Evolutionary conservation across 1,284 basidiomycete species (phyloP).

Genomic region (Boletellus sp.): DNA sequence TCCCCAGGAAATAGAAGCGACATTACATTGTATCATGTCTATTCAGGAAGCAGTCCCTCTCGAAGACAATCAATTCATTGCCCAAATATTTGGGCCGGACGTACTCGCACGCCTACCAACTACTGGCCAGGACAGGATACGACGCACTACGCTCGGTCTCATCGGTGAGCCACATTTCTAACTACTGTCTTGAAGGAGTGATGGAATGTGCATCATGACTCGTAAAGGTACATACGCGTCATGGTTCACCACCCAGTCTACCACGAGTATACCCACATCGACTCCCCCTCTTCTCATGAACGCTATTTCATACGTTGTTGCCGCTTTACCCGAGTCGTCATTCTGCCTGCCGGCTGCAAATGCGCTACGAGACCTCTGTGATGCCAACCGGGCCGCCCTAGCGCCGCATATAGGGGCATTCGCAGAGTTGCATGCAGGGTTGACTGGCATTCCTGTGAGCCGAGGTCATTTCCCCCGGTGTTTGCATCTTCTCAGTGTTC

Average conservation of each 20-base stretch:
- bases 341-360: conserved; percentile 76
- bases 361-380: conserved; percentile 80
- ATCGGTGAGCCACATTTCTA: conserved; percentile 51
- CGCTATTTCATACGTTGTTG: conserved; percentile 61
- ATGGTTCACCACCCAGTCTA: conserved; percentile 70
- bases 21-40: conserved; percentile 79
- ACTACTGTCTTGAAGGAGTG: not conserved
- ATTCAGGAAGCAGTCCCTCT: conserved; percentile 84
- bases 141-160: conserved; percentile 68
- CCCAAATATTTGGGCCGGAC: conserved; percentile 66
- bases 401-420: conserved; percentile 83
- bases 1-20: conserved; percentile 77
- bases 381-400: conserved; percentile 77
- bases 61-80: conserved; percentile 62
- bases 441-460: conserved; percentile 70
- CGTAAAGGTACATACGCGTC: conserved; percentile 73
- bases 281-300: conserved; percentile 36
- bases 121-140: conserved; percentile 60
- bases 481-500: not conserved
- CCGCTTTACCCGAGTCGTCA: conserved; percentile 59
- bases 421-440: conserved; percentile 73
- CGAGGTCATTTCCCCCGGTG: conserved; percentile 6
- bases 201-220: not conserved
- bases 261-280: conserved; percentile 34
- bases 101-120: conserved; percentile 67